Evolutionary conservation across 192 early-diverging fungal genomes (phyloP), one percentile per base, ranked within the genome.

Genomic region (Funneliformis geosporum): DNA sequence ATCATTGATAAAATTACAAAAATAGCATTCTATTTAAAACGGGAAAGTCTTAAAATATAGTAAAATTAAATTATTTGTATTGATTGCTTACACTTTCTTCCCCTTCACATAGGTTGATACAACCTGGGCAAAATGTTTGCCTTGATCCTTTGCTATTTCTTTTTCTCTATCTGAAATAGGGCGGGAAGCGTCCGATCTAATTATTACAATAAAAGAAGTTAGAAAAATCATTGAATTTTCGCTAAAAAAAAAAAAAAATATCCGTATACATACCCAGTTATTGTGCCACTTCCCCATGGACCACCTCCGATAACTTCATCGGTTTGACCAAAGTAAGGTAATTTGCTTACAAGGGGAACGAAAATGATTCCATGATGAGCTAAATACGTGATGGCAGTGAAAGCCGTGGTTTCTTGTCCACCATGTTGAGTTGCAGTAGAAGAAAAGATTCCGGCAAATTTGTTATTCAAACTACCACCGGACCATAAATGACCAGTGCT

Each of bases 341-440:
- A 55, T 8, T 79, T 44, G 76, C 85, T 90, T 23, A 93, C 93
- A 66, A 95, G 78, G 4, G 95, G 95, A 59, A 95, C 91, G 79
- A 87, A 96, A 68, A 89, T 85, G 60, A 96, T 89, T 39, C 94
- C 95, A 81, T 94, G 94, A 85, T 95, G 93, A 8, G 87, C 89
- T 47, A 94, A 86, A 82, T 89, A 87, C 1, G 93, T 86, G 28
- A 95, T 74, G 59, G 94, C 84, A 39, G 88, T 89, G 8, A 92
- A 78, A 40, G 90, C 88, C 6, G 93, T 94, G 40, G 87, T 88
- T 81, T 96, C 94, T 86, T 94, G 93, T 25, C 95, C 95, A 70
- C 94, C 94, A 81, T 92, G 90, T 85, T 93, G 92, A 62, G 89
- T 86, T 8, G 85, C 90, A 9, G 93, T 94, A 44, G 93, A 92